Percentiles rank a stretch among this genome's conserved stretches.
Conservation (phyloP, 768 basidiomycete genomes). For the Rhizopogon vulgaris region DNA sequence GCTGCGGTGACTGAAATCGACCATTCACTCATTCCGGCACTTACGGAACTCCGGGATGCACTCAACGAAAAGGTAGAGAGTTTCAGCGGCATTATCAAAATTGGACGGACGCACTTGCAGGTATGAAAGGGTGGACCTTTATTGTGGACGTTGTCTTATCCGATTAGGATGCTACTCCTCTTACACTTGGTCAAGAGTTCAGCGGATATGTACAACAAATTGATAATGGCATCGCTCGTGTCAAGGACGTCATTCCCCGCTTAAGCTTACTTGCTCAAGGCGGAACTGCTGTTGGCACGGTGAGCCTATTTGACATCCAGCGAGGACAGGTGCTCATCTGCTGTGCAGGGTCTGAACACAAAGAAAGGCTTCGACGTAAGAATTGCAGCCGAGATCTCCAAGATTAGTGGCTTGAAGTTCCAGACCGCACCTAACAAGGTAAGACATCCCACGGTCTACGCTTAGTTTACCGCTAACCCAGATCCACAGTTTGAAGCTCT, state of each 20-base stretch:
- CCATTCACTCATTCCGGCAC: constrained; percentile 74
- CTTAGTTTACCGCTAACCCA: not conserved
- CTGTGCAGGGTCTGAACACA: constrained; percentile 84
- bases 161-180: constrained; percentile 85
- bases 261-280: constrained; percentile 91
- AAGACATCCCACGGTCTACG: constrained; percentile 8
- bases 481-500: constrained; percentile 84
- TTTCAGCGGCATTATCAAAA: constrained; percentile 94
- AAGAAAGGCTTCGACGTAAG: constrained; percentile 95
- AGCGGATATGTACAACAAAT: constrained; percentile 96
- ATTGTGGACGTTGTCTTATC: constrained; percentile 2
- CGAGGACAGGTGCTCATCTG: constrained; percentile 3
- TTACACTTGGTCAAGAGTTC: constrained; percentile 98
- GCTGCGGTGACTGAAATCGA: constrained; percentile 89
- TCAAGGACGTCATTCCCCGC: constrained; percentile 77
- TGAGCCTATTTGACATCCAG: constrained; percentile 30
- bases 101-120: constrained; percentile 95
- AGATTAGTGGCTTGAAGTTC: constrained; percentile 86
- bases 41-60: constrained; percentile 78
- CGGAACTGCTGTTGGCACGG: constrained; percentile 97
- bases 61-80: constrained; percentile 74
- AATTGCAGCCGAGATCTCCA: constrained; percentile 86
- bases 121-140: constrained; percentile 23
- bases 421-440: constrained; percentile 98
- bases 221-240: constrained; percentile 81